Evolutionary conservation across 345 rosid genomes (phyloP), one percentile per base, ranked within the genome.

Genomic region (Murraya koenigii): DNA sequence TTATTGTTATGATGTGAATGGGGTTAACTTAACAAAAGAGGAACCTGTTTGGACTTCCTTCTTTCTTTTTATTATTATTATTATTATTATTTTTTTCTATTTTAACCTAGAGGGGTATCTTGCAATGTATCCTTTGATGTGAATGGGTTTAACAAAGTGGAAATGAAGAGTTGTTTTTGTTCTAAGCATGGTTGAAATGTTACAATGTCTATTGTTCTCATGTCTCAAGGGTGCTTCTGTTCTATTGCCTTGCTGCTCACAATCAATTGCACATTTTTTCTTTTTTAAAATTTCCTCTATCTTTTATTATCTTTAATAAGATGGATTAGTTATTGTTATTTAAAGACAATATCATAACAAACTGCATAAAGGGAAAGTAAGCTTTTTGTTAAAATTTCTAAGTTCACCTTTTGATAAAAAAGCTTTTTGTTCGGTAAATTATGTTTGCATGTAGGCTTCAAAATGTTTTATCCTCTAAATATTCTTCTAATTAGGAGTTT

Each of bases 21-120:
- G 23, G 77, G 47, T 77, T 70, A 84, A 76, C 84, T 77, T 70
- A 84, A 76, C 84, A 60, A 85, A 85, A 75, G 78, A 79, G 75
- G 85, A 64, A 44, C 63, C 79, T 47, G 19, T 78, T 61, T 66
- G 59, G 71, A 69, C 66, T 36, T 61, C 66, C 55, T 59, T 30
- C 9, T 11, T 13, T 44, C 49, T 44, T 26, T 61, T 10, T 9
- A n/a, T n/a, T n/a, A n/a, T n/a, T n/a, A n/a, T n/a, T n/a, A n/a
- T n/a, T n/a, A n/a, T n/a, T n/a, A n/a, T n/a, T n/a, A n/a, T n/a
- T 2, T 26, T 6, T 58, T n/a, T 58, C 6, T 60, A 17, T 19
- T 68, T 68, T 74, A 30, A 32, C 38, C 64, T 65, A 52, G 55
- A 4, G 55, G 13, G 2, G 49, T 33, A 44, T 11, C 67, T 39